Evolutionary conservation across 2,329 filamentous ascomycete genomes (phyloP), one percentile per base, ranked within the genome.

Genomic region (Paracorniculantispora psalliotae): DNA sequence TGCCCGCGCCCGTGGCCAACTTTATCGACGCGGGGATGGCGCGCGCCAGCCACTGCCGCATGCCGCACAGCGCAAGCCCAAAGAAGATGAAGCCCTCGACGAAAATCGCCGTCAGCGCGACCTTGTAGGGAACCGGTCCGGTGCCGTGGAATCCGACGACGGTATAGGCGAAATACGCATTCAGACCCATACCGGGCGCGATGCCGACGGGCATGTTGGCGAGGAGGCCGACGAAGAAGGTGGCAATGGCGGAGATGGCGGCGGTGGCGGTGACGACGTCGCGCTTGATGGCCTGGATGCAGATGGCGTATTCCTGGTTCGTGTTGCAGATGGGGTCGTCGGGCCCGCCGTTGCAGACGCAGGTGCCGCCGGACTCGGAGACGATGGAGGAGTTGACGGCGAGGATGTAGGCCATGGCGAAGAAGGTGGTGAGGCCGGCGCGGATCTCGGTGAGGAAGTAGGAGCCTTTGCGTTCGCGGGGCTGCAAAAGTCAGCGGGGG

Each of bases 51-150:
- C 91, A 96, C 71, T 96, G 91, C 15, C 91, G 87, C 76, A 96
- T 81, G 39, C 91, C 91, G 55, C 92, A 79, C 37, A 96, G 71
- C 1, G 91, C 91, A 43, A 96, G 81, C 1, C 77, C 89, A 53
- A 96, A 84, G 74, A 96, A 96, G 62, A 96, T 86, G 71, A 89
- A 90, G 39, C 91, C 91, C 72, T 96, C 91, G 15, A 94, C 87
- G 69, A 96, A 96, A 64, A 94, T 91, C 57, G 91, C 91, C 4
- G 91, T 94, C 39, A 96, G 76, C 35, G 91, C 91, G 44, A 92
- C 81, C 56, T 82, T 72, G 69, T 90, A 96, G 1, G 90, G 85
- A 9, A 96, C 86, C 37, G 81, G 78, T 2, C 90, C 90, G 23
- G 79, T 81, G 46, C 91, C 91, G 69, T 92, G 87, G 67, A 79